Base-by-base conservation (phyloP, 2,329 filamentous ascomycete genomes). In the Alternaria sp. region DNA sequence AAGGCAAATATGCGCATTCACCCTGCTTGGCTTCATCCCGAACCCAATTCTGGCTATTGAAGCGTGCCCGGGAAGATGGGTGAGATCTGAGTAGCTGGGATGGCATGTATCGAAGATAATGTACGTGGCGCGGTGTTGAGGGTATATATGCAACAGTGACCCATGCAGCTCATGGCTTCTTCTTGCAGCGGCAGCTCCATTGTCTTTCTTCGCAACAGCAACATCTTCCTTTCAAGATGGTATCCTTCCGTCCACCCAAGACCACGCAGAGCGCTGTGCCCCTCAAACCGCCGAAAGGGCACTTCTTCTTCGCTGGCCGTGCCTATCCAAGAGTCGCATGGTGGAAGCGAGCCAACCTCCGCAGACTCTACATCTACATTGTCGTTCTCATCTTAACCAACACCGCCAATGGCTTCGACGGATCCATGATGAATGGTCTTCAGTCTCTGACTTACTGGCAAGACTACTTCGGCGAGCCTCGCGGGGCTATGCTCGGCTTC, bases 391-490 rank as follows among this genome's bases (percentile, higher is more conserved):
- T 66, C 15, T 26, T 65, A 28, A 61, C 63, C 6, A 63, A 65
- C n/a, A 67, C 72, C 2, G 68, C 73, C 80, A 86, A 86, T 73
- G 86, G 86, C 15, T 88, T 61, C 32, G 59, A 61, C 17, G 59
- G 53, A 84, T 65, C 86, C 12, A 89, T 68, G 85, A 57, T 61
- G 53, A 61, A 61, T 25, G 72, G 70, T n/a, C 65, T 76, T 10
- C 68, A 72, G 32, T 67, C 70, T 3, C 65, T 75, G n/a, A 61
- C 62, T 6, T 65, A 66, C 57, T 69, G 61, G 63, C 57, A 75
- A 46, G n/a, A 63, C n/a, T 70, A 72, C 52, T 66, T 76, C n/a
- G 67, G 66, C 9, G 46, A 62, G 17, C 73, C 71, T n/a, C 59
- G 66, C 12, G 73, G 68, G 21, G 67, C 71, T 4, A 71, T 76